Evolutionary conservation across 208 protist species (phyloP).

Genomic region (Willaertia magna): DNA sequence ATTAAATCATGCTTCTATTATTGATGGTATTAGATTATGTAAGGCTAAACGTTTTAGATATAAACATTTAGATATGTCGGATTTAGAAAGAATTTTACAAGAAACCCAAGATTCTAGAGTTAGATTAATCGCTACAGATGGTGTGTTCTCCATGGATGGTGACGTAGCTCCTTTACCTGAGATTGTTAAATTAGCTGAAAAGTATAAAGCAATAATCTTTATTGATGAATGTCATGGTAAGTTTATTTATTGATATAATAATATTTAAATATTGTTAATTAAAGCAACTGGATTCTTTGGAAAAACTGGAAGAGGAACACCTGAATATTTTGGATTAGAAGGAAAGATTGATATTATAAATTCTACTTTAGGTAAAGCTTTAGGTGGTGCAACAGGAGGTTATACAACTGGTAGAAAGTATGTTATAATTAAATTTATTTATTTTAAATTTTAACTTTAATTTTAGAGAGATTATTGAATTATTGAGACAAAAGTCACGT

Average conservation of each 20-base stretch:
- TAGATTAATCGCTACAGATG: slow-evolving; percentile 62
- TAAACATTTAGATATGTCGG: slow-evolving; percentile 57
- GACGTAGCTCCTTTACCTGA: slow-evolving; percentile 60
- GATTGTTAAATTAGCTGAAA: slow-evolving; percentile 52
- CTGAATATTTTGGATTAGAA: slow-evolving; percentile 41
- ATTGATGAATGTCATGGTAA: slow-evolving; percentile 57
- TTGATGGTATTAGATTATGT: slow-evolving; percentile 67
- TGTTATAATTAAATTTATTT: too few species aligned
- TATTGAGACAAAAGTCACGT: slow-evolving; percentile 53
- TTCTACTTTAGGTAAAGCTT: slow-evolving; percentile 57
- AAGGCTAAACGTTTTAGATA: slow-evolving; percentile 43
- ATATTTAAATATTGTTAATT: background rate
- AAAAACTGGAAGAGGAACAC: slow-evolving; percentile 46
- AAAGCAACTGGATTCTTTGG: slow-evolving; percentile 52
- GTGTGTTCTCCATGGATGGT: slow-evolving; percentile 66
- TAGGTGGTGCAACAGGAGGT: slow-evolving; percentile 51
- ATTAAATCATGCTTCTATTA: slow-evolving; percentile 72
- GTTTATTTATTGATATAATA: background rate
- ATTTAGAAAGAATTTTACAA: slow-evolving; percentile 51
- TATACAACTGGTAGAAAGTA: background rate
- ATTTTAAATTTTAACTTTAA: slow-evolving; percentile 56
- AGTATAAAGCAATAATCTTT: slow-evolving; percentile 53
- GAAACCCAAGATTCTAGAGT: slow-evolving; percentile 39
- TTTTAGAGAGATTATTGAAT: slow-evolving; percentile 47
- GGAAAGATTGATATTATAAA: slow-evolving; percentile 56